These are phyloP conservation scores for Taphrina confusa DNA, from an alignment of 1,139 yeast genomes.

Conservation along the genomic window DNA sequence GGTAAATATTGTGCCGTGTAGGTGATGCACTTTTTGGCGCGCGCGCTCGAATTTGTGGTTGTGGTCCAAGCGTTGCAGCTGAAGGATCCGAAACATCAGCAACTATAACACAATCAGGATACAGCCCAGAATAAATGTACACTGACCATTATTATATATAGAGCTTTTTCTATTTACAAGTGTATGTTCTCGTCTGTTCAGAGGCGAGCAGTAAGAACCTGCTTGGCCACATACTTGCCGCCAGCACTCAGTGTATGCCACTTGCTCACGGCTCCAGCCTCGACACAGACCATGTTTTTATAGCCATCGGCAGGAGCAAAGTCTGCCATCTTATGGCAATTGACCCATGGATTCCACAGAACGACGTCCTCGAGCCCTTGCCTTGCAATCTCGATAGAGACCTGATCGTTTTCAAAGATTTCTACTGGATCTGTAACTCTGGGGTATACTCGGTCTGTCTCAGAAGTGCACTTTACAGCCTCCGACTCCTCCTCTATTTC, in stretches of 20 bases:
- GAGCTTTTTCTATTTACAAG: no score
- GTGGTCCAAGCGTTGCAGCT: no score
- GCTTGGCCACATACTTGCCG: conserved; percentile 68
- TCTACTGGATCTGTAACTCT: not conserved
- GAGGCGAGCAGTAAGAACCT: conserved; percentile 49
- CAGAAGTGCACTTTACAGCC: conserved; percentile 4
- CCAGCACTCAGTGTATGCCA: conserved; percentile 67
- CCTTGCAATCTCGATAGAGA: conserved; percentile 10
- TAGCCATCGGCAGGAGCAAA: conserved; percentile 83
- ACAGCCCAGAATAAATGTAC: no score
- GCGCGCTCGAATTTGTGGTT: no score
- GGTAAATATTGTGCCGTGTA: no score
- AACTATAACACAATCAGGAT: no score
- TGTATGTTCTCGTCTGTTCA: no score
- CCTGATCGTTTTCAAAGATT: conserved; percentile 17
- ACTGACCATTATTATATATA: no score
- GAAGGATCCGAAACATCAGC: no score
- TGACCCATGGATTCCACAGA: conserved; percentile 97
- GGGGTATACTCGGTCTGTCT: conserved; percentile 35
- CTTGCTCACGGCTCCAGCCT: conserved; percentile 82
- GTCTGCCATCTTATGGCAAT: conserved; percentile 77
- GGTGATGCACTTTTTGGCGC: conserved; percentile 3
- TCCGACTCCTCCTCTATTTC: conserved; percentile 9
- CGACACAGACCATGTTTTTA: conserved; percentile 86
- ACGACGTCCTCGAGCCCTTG: conserved; percentile 49